Evolutionary conservation across 768 basidiomycete species (phyloP).

Genomic region (Serendipita sp.): DNA sequence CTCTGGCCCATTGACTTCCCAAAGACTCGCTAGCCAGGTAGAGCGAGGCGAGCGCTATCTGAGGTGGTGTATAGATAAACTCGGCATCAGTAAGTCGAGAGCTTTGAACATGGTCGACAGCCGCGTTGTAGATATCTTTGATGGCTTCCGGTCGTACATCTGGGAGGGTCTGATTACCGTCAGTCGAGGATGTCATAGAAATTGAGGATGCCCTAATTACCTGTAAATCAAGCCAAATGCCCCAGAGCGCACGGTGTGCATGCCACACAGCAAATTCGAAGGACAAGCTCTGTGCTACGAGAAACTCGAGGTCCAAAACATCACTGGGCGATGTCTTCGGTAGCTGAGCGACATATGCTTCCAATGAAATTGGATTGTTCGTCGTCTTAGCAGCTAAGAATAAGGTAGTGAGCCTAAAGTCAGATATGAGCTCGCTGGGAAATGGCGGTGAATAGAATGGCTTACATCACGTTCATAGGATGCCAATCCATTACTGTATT

Average conservation of each 20-base stretch:
- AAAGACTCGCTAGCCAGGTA: slow-evolving; percentile 41
- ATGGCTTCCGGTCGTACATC: slow-evolving; percentile 33
- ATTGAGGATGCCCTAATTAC: slow-evolving; percentile 23
- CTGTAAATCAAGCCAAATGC: slow-evolving; percentile 78
- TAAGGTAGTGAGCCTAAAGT: slow-evolving; percentile 72
- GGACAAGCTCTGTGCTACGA: slow-evolving; percentile 81
- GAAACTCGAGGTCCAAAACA: slow-evolving; percentile 87
- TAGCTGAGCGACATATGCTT: slow-evolving; percentile 68
- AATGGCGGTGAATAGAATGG: slow-evolving; percentile 6
- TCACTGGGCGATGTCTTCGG: slow-evolving; percentile 67
- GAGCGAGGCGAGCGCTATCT: slow-evolving; percentile 75
- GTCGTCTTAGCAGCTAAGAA: slow-evolving; percentile 96
- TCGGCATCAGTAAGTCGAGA: slow-evolving; percentile 85
- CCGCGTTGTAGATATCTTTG: slow-evolving; percentile 45
- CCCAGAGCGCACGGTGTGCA: slow-evolving; percentile 75
- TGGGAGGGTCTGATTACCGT: slow-evolving; percentile 22
- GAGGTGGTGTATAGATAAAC: slow-evolving; percentile 81
- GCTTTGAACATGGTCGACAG: slow-evolving; percentile 50
- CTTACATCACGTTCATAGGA: slow-evolving; percentile 94
- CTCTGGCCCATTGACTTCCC: slow-evolving; percentile 42
- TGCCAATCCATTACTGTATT: slow-evolving; percentile 99
- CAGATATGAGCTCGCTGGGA: slow-evolving; percentile 1
- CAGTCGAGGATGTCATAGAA: no score
- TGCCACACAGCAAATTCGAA: slow-evolving; percentile 96
- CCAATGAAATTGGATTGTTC: slow-evolving; percentile 82